A percentile compares a stretch with the other conserved stretches of the same genome.
phyloP scores from a whole-genome alignment of 2,329 filamentous ascomycete genomes.

The Colletotrichum lupini region DNA sequence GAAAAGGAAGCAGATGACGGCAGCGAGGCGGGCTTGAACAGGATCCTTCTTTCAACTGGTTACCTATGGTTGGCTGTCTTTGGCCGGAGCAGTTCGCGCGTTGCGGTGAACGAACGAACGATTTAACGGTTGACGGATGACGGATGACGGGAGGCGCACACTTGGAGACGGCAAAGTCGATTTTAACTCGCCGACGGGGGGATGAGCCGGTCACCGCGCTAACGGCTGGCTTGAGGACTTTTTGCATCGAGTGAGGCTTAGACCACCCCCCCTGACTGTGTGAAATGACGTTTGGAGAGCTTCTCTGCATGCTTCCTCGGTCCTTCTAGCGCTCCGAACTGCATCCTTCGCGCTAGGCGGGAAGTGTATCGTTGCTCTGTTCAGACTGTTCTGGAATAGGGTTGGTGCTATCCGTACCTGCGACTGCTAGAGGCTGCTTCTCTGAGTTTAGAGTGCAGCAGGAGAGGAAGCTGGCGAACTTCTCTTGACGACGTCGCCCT shows the following conservation, averaged over 20 bases:
- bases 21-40: neutral
- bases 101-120: neutral
- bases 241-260: slow-evolving; percentile 36
- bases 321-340: slow-evolving; percentile 35
- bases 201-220: slow-evolving; percentile 18
- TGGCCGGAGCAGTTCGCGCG: slow-evolving; percentile 23
- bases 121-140: slow-evolving; percentile 1
- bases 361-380: slow-evolving; percentile 11
- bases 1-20: slow-evolving; percentile 20
- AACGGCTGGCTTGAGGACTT: slow-evolving; percentile 24
- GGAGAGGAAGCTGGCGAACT: neutral
- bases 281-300: slow-evolving; percentile 19
- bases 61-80: neutral
- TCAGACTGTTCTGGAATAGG: neutral
- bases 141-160: slow-evolving; percentile 18
- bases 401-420: neutral
- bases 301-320: slow-evolving; percentile 35
- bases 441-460: slow-evolving; percentile 4
- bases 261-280: slow-evolving; percentile 16
- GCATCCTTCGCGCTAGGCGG: slow-evolving; percentile 23
- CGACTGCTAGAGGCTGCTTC: neutral
- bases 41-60: neutral
- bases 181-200: slow-evolving; percentile 23
- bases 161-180: slow-evolving; percentile 16
- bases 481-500: slow-evolving; percentile 9